Evolutionary conservation across 495 filamentous ascomycete species (phyloP), one percentile per base, ranked within the genome.

Genomic region (Penicillium crystallinum): DNA sequence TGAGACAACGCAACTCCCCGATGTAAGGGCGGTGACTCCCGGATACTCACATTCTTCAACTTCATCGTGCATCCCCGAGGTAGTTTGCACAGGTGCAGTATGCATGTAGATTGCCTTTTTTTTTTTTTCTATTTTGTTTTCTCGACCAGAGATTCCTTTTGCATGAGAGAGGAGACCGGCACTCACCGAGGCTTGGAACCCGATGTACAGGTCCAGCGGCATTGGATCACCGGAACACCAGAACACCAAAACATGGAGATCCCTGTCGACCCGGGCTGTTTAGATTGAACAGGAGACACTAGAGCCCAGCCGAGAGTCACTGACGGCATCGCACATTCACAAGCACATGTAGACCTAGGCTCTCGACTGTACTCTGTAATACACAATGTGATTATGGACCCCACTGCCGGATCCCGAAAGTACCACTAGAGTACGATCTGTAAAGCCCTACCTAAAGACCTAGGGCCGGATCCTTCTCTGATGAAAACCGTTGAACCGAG

Each of bases 401-500:
- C 48, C 48, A 50, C 48, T 41, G 48, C 29, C 29, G 29, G 11
- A 40, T 40, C 10, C 34, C 46, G 37, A n/a, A n/a, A n/a, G n/a
- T n/a, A n/a, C n/a, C n/a, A n/a, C n/a, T 50, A 33, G 48, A 49
- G 34, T 46, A 29, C 22, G 46, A 48, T 48, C 46, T 36, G 23
- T 21, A 12, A 38, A 48, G 48, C 48, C 48, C 48, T 50, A 50
- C 12, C 12, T 41, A 17, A 37, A 6, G 9, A 23, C 4, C 12
- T 47, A 47, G 43, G 44, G 42, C 29, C 29, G 29, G 22, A 25
- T 27, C 8, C 15, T 23, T 36, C n/a, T 29, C 6, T 41, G 37
- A 41, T 41, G 14, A 34, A 50, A 50, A 40, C 47, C 48, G 48
- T 50, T 50, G 48, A 29, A 50, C 48, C 48, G 48, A 50, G 48